phyloP scores from a whole-genome alignment of 371 early-diverging fungal genomes.

The Mortierella sp. region DNA sequence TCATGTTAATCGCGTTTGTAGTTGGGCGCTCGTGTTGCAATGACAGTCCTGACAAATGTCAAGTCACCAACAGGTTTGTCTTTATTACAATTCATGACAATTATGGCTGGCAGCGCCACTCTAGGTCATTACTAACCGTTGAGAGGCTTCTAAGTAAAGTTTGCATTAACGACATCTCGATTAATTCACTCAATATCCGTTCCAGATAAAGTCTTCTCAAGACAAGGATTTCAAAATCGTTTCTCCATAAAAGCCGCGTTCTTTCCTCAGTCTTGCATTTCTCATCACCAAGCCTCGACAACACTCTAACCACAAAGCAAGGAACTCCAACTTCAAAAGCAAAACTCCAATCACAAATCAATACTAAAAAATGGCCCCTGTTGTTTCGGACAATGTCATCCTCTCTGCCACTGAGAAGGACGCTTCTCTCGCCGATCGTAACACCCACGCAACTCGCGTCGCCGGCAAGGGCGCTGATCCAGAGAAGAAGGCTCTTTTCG shows the following conservation, averaged over 20 bases:
- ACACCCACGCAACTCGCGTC: slow-evolving; percentile 51
- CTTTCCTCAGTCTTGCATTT: neutral
- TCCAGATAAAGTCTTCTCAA: neutral
- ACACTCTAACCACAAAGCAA: neutral
- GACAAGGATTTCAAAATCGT: neutral
- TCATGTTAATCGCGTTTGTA: neutral
- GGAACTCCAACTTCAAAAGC: neutral
- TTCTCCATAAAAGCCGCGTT: neutral
- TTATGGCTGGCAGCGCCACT: too few species aligned
- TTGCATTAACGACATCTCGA: too few species aligned
- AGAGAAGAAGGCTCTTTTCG: slow-evolving; percentile 67
- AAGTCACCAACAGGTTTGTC: too few species aligned
- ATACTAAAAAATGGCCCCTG: slow-evolving; percentile 24
- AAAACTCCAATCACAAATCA: neutral
- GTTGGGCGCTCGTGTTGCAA: neutral
- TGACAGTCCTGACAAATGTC: too few species aligned
- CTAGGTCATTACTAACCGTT: too few species aligned
- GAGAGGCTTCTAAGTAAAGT: too few species aligned
- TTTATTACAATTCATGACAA: too few species aligned
- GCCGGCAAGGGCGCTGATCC: slow-evolving; percentile 68
- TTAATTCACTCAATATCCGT: too few species aligned
- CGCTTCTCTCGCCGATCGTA: slow-evolving; percentile 45
- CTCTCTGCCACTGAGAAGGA: slow-evolving; percentile 48
- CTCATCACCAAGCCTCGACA: neutral
- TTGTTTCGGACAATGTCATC: slow-evolving; percentile 27